phyloP scores from a whole-genome alignment of 2,329 filamentous ascomycete species.

The Neonectria coccinea region DNA sequence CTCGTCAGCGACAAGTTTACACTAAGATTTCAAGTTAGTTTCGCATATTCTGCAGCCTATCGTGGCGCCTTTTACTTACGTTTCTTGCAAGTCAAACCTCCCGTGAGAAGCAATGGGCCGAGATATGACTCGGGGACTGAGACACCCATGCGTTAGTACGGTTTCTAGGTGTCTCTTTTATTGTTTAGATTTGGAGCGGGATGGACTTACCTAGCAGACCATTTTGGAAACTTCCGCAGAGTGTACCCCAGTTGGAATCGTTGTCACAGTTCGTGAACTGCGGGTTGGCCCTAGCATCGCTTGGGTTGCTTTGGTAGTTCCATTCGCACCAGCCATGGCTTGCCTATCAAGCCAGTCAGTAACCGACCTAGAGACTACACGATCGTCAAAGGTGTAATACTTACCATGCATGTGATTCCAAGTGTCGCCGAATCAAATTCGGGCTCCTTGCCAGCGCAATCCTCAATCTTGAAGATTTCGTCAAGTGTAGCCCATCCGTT shows the following conservation, averaged over 20 bases:
- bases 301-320: slow-evolving; percentile 30
- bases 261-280: slow-evolving; percentile 43
- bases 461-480: slow-evolving; percentile 42
- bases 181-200: not conserved
- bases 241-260: slow-evolving; percentile 35
- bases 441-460: slow-evolving; percentile 38
- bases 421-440: slow-evolving; percentile 37
- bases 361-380: no score
- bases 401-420: slow-evolving; percentile 38
- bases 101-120: slow-evolving; percentile 34
- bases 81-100: slow-evolving; percentile 21
- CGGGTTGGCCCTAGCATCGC: slow-evolving; percentile 11
- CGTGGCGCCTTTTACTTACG: not conserved
- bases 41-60: not conserved
- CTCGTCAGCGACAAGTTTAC: not conserved
- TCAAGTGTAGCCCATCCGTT: slow-evolving; percentile 42
- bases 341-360: slow-evolving; percentile 5
- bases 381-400: not conserved
- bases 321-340: slow-evolving; percentile 43
- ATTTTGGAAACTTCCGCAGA: slow-evolving; percentile 35
- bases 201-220: slow-evolving; percentile 26
- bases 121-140: slow-evolving; percentile 43
- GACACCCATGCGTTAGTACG: not conserved
- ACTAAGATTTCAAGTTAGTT: not conserved
- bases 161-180: not conserved